phyloP scores from a whole-genome alignment of 2,329 filamentous ascomycete genomes.

The Nemania diffusa region DNA sequence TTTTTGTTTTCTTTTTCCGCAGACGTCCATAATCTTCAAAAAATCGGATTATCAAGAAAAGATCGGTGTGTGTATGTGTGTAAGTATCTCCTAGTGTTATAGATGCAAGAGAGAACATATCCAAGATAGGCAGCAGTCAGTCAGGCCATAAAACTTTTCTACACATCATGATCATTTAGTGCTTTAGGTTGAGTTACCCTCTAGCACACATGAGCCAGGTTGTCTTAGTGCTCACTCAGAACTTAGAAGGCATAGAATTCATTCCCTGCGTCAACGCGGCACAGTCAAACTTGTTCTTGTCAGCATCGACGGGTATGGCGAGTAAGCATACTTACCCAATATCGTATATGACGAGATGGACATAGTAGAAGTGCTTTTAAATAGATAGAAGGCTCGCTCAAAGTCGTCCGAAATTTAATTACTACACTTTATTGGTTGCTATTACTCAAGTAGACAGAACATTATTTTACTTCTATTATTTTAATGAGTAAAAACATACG shows the following conservation, averaged over 20 bases:
- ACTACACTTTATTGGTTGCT: not conserved
- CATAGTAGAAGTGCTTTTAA: not conserved
- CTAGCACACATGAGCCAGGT: not conserved
- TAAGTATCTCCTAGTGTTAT: not conserved
- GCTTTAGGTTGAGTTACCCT: not conserved
- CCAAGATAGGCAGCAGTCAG: not conserved
- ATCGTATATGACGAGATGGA: slow-evolving; percentile 4
- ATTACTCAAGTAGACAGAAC: not conserved
- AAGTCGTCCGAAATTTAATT: slow-evolving; percentile 7
- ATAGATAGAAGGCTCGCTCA: not conserved
- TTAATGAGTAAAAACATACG: not conserved
- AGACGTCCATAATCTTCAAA: too few species aligned
- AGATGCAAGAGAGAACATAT: not conserved
- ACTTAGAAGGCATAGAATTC: not conserved
- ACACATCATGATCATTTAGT: not conserved
- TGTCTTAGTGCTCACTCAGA: slow-evolving; percentile 16
- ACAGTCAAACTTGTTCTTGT: slow-evolving; percentile 11
- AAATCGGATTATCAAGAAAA: not conserved
- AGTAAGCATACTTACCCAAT: slow-evolving; percentile 13
- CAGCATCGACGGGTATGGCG: slow-evolving; percentile 17
- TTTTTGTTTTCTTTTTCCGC: too few species aligned
- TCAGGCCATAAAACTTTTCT: not conserved
- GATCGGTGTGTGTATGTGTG: not conserved
- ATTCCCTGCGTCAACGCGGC: slow-evolving; percentile 10
- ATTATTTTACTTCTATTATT: not conserved